These are phyloP conservation scores for Chytriomyces confervae DNA, from an alignment of 192 early-diverging fungal genomes.

Conservation along the genomic window DNA sequence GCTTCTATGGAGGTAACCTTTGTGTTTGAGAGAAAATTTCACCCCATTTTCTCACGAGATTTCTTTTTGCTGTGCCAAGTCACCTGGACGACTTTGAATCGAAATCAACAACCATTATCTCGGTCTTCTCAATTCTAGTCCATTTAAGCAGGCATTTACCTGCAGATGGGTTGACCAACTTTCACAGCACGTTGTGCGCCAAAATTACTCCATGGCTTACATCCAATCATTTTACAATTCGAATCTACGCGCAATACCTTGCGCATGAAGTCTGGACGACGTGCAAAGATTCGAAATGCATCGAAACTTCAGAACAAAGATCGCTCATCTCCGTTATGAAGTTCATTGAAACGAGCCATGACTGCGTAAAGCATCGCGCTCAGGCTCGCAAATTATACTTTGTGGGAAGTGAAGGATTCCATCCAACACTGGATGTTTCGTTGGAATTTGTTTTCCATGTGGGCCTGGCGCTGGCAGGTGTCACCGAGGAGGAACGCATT, in stretches of 20 bases:
- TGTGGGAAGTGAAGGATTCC: slow-evolving; percentile 47
- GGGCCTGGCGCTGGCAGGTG: slow-evolving; percentile 38
- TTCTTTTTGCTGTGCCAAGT: background rate
- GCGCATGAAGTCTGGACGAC: slow-evolving; percentile 7
- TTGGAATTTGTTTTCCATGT: slow-evolving; percentile 64
- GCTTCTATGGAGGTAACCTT: background rate
- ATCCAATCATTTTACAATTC: slow-evolving; percentile 49
- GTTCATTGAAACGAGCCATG: slow-evolving; percentile 49
- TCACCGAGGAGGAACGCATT: slow-evolving; percentile 59
- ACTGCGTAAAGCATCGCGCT: slow-evolving; percentile 49
- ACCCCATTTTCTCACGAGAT: slow-evolving; percentile 1
- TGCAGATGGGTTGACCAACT: slow-evolving; percentile 20
- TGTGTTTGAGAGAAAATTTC: slow-evolving; percentile 6
- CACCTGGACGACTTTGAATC: slow-evolving; percentile 40
- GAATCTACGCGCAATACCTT: slow-evolving; percentile 45
- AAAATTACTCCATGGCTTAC: slow-evolving; percentile 44
- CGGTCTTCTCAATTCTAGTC: slow-evolving; percentile 48
- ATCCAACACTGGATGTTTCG: slow-evolving; percentile 54
- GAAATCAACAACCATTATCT: slow-evolving; percentile 50
- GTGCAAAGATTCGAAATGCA: slow-evolving; percentile 15
- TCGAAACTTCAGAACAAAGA: background rate
- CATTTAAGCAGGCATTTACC: slow-evolving; percentile 45
- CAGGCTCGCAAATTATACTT: slow-evolving; percentile 54
- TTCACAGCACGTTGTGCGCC: slow-evolving; percentile 34
- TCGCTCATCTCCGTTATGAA: slow-evolving; percentile 30